These are phyloP conservation scores for Vachellia pachyceras DNA, from an alignment of 306 rosid species.

Conservation along the genomic window DNA sequence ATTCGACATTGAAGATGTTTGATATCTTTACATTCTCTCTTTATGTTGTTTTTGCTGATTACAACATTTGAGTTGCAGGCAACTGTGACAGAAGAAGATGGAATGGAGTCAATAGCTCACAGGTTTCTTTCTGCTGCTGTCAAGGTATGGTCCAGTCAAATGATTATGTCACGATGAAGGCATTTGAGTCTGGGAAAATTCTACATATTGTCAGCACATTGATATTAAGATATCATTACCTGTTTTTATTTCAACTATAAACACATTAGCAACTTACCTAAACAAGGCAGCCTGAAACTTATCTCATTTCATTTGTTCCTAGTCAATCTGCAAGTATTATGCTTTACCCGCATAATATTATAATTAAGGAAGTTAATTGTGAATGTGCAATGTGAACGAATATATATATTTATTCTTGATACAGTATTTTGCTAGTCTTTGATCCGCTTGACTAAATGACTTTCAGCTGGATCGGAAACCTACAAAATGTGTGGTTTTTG, in stretches of 20 bases:
- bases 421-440: constrained; percentile 25
- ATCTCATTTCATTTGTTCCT: not conserved
- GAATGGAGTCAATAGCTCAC: constrained; percentile 98
- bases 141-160: constrained; percentile 60
- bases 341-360: not conserved
- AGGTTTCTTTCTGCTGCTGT: constrained; percentile 97
- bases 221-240: constrained; percentile 10
- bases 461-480: constrained; percentile 95
- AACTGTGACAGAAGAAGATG: constrained; percentile 92
- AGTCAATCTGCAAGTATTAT: constrained; percentile 14
- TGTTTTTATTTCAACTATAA: not conserved
- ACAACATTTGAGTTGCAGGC: constrained; percentile 63
- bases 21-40: constrained; percentile 28
- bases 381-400: not conserved
- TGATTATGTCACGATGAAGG: constrained; percentile 24
- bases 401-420: not conserved
- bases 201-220: not conserved
- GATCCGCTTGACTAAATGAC: constrained; percentile 33
- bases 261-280: not conserved
- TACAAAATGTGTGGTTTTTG: constrained; percentile 93
- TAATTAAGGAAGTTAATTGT: not conserved
- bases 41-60: constrained; percentile 38
- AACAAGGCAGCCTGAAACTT: constrained; percentile 17
- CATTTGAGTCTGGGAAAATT: constrained; percentile 4
- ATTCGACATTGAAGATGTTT: constrained; percentile 21